These are phyloP conservation scores for Fagus sylvatica DNA, from an alignment of 306 rosid genomes.

Conservation along the genomic window DNA sequence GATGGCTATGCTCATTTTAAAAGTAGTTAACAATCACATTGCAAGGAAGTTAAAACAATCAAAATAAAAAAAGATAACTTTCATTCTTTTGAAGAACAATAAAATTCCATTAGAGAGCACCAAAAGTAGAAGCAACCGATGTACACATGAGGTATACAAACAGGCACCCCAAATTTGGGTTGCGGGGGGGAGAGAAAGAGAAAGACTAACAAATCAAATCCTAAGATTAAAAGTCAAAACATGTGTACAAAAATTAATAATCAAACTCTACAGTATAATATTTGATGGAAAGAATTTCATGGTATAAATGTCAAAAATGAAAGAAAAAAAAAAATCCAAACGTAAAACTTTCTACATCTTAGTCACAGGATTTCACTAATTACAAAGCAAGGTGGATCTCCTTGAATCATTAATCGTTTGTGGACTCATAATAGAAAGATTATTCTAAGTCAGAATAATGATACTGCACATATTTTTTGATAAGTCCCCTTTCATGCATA, in stretches of 20 bases:
- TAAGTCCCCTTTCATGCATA: not conserved
- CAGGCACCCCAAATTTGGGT: no score
- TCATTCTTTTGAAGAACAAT: not conserved
- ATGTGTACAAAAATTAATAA: no score
- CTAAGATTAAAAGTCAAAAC: no score
- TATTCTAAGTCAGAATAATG: not conserved
- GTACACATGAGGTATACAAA: not conserved
- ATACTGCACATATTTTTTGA: not conserved
- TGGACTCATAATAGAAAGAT: not conserved
- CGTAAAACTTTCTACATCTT: not conserved
- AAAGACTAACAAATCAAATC: no score
- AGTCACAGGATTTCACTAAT: not conserved
- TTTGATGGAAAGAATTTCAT: not conserved
- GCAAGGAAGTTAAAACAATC: not conserved
- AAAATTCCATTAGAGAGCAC: not conserved
- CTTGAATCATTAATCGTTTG: not conserved
- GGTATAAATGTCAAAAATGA: not conserved
- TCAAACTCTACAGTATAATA: no score
- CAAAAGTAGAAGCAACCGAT: not conserved
- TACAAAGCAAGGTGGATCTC: not conserved
- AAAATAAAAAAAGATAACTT: not conserved
- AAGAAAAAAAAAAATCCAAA: not conserved
- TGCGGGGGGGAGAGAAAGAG: no score
- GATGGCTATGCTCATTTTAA: not conserved
- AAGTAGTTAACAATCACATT: not conserved